These are phyloP conservation scores for Petunia hybrid DNA, from an alignment of 305 asterid genomes.

Conservation along the genomic window DNA sequence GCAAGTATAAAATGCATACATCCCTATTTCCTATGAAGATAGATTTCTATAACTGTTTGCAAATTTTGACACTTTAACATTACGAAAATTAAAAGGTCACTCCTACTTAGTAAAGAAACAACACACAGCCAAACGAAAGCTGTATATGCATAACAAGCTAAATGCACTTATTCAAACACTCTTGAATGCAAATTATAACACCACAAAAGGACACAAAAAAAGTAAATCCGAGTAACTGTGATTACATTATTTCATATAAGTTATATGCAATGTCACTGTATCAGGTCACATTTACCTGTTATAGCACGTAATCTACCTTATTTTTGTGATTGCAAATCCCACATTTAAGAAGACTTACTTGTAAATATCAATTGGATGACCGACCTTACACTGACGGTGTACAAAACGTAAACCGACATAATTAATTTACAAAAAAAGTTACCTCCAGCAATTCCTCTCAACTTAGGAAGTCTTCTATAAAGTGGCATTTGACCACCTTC, in stretches of 20 bases:
- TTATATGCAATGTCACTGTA: no score
- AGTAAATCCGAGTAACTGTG: neutral
- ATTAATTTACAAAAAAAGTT: neutral
- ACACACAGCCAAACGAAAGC: slow-evolving; percentile 4
- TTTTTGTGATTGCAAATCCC: no score
- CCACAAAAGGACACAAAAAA: neutral
- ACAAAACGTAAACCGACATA: neutral
- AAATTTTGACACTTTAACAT: neutral
- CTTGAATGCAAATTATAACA: neutral
- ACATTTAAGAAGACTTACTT: no score
- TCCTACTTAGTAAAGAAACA: neutral
- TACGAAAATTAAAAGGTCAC: neutral
- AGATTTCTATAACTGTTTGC: neutral
- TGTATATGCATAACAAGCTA: neutral
- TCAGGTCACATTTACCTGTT: no score
- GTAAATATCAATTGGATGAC: no score
- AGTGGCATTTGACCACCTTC: slow-evolving; percentile 96
- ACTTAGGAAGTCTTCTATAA: slow-evolving; percentile 83
- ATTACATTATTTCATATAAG: no score
- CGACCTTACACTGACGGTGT: no score
- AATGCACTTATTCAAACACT: neutral
- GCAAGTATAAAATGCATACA: neutral
- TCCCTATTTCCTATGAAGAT: neutral
- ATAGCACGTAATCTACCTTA: no score
- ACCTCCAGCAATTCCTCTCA: slow-evolving; percentile 99